Evolutionary conservation across 2,329 filamentous ascomycete genomes (phyloP).

Genomic region (Fusarium incarnatum): DNA sequence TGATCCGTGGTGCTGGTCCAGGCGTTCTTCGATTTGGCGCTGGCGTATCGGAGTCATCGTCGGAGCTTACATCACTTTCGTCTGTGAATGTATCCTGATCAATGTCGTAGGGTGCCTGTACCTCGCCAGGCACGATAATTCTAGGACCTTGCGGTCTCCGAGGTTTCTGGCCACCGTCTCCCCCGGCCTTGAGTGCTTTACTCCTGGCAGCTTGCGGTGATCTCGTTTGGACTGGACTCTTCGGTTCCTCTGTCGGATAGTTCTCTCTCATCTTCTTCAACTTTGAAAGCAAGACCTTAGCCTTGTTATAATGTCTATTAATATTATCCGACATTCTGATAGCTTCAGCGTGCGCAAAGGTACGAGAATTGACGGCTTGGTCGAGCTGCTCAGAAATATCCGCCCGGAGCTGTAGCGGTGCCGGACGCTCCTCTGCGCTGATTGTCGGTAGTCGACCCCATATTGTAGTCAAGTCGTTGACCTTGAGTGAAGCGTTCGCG

Average conservation of each 20-base stretch:
- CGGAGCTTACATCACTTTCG: slow-evolving; percentile 64
- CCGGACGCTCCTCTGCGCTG: slow-evolving; percentile 59
- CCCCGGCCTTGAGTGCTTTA: slow-evolving; percentile 60
- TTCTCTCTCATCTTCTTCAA: slow-evolving; percentile 70
- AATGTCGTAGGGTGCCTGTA: slow-evolving; percentile 73
- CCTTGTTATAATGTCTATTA: slow-evolving; percentile 70
- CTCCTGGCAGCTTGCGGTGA: slow-evolving; percentile 65
- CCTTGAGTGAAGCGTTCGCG: slow-evolving; percentile 63
- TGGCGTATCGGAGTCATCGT: slow-evolving; percentile 60
- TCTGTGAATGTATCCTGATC: slow-evolving; percentile 70
- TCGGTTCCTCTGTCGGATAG: slow-evolving; percentile 66
- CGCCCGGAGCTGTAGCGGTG: slow-evolving; percentile 64
- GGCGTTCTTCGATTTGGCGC: slow-evolving; percentile 53
- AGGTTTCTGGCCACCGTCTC: slow-evolving; percentile 59
- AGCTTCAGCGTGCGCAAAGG: slow-evolving; percentile 71
- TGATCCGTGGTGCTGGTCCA: slow-evolving; percentile 60
- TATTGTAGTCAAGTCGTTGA: slow-evolving; percentile 66
- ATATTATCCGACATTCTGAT: slow-evolving; percentile 73
- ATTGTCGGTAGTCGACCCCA: slow-evolving; percentile 68
- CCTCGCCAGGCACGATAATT: slow-evolving; percentile 74
- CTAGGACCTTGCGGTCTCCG: slow-evolving; percentile 63
- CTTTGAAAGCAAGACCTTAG: slow-evolving; percentile 68
- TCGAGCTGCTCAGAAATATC: slow-evolving; percentile 70
- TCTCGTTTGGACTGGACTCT: slow-evolving; percentile 63
- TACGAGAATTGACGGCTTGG: slow-evolving; percentile 66